Conservation (phyloP, 2,329 filamentous ascomycete genomes). For the Orbilia ellipsospora region DNA sequence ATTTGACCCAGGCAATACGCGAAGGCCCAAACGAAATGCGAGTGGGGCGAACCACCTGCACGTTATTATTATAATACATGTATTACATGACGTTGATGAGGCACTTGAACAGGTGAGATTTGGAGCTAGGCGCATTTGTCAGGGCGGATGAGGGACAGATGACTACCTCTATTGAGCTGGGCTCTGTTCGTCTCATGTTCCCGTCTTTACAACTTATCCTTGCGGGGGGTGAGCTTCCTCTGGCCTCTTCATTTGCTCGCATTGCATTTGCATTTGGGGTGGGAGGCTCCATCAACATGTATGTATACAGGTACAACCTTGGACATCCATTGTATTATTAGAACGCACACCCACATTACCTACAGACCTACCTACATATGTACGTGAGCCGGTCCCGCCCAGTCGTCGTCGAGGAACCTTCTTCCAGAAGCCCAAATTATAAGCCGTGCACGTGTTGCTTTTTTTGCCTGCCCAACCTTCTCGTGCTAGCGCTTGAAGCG, state of each 20-base stretch:
- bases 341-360: constrained; percentile 18
- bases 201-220: constrained; percentile 49
- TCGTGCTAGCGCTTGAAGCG: constrained; percentile 48
- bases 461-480: constrained; percentile 21
- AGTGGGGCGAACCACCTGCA: constrained; percentile 55
- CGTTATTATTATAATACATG: constrained; percentile 55
- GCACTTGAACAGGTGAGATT: constrained; percentile 56
- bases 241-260: constrained; percentile 47
- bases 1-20: constrained; percentile 52
- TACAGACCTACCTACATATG: background rate
- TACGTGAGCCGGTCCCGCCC: constrained; percentile 41
- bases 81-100: constrained; percentile 56
- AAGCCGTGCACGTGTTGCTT: constrained; percentile 55
- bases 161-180: constrained; percentile 54
- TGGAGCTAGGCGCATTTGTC: constrained; percentile 54
- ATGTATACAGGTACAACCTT: constrained; percentile 1
- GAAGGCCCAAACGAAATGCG: constrained; percentile 46
- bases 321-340: constrained; percentile 24
- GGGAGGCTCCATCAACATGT: constrained; percentile 18
- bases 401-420: constrained; percentile 34
- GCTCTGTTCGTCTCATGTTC: constrained; percentile 54
- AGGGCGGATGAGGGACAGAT: constrained; percentile 53
- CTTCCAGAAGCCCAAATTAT: constrained; percentile 52
- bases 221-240: constrained; percentile 46
- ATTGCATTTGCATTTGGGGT: constrained; percentile 33